Evolutionary conservation across 768 basidiomycete genomes (phyloP), one percentile per base, ranked within the genome.

Genomic region (Psilocybe sp.): DNA sequence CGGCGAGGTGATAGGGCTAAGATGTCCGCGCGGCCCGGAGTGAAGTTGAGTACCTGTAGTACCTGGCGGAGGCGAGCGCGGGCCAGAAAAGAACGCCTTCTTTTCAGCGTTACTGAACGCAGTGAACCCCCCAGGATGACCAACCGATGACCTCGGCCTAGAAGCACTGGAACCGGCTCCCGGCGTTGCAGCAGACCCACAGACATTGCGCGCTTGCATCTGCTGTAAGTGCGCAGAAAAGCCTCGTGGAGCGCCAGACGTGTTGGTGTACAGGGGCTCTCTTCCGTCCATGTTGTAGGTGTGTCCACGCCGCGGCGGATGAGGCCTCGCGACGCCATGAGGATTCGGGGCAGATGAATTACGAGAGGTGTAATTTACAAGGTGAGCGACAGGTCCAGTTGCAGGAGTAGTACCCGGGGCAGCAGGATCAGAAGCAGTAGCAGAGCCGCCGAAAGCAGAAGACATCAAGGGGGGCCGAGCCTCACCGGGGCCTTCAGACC

Each of bases 271-370:
- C 33, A 50, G 54, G 8, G 40, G 49, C 19, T 51, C 41, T 23
- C 44, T 35, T 15, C 53, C 47, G 12, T 58, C 59, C 9, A 50
- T 40, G 12, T 44, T 49, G 49, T 66, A 67, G 4, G 74, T 72
- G 50, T 71, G 59, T 18, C 72, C 73, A 49, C 70, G 68, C 49
- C 69, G 65, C 11, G 73, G 63, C 49, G 65, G 66, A 20, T 60
- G 59, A 0, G 68, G 64, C 15, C 68, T 66, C 19, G 69, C 62
- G 1, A 64, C 69, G 34, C 58, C 56, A 39, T 60, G 56, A 5
- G 58, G 57, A 14, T 52, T 47, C 42, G 56, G 62, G 20, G 60
- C 40, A 32, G 65, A 58, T 20, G 66, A 61, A 32, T 54, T 57
- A 16, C 60, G 57, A 13, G 62, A 66, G 23, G 40, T 20, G 11